These are phyloP conservation scores for Apium graveolens DNA, from an alignment of 129 eudicot species.

Conservation along the genomic window DNA sequence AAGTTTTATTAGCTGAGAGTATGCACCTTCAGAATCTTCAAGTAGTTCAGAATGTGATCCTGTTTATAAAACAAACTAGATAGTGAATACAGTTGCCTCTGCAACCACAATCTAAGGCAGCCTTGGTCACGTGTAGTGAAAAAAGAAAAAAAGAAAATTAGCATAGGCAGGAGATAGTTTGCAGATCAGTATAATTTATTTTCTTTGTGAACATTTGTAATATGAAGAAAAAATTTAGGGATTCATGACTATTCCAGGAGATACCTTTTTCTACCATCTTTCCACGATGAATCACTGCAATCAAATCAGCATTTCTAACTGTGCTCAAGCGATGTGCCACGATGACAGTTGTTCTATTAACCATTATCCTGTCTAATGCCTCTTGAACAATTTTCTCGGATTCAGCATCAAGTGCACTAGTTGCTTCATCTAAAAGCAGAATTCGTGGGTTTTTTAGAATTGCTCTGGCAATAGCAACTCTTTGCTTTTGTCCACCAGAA, in stretches of 20 bases:
- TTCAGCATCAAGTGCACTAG: constrained; percentile 79
- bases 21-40: constrained; percentile 75
- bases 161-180: background rate
- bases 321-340: constrained; percentile 76
- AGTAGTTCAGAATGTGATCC: constrained; percentile 65
- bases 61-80: constrained; percentile 7
- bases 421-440: constrained; percentile 75
- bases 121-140: background rate
- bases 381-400: constrained; percentile 78
- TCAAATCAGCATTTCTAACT: constrained; percentile 57
- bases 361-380: constrained; percentile 78
- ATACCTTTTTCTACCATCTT: constrained; percentile 79
- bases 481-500: constrained; percentile 87
- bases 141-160: background rate
- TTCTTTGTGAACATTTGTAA: background rate
- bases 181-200: background rate
- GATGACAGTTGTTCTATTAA: constrained; percentile 64
- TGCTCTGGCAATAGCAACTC: constrained; percentile 80
- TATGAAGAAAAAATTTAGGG: background rate
- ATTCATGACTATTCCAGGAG: background rate
- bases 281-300: constrained; percentile 70
- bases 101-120: background rate
- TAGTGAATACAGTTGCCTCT: background rate
- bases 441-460: constrained; percentile 66
- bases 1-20: constrained; percentile 57